Evolutionary conservation across 2,329 filamentous ascomycete genomes (phyloP), one percentile per base, ranked within the genome.

Genomic region (Golovinomyces cichoracearum): DNA sequence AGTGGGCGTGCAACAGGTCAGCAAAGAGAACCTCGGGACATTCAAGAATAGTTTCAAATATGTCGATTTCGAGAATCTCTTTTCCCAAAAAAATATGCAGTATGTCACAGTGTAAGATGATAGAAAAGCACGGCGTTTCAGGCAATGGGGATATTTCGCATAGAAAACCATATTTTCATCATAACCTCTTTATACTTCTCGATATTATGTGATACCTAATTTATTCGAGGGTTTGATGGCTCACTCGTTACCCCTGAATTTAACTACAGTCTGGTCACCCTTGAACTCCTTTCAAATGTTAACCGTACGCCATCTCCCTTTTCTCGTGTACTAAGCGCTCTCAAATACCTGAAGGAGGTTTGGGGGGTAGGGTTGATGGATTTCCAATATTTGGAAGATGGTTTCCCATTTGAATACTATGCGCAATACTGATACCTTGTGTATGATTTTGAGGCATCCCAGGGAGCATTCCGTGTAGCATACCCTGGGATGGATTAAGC

Each of bases 331-430:
- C 49, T 49, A 38, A 51, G 49, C 46, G 48, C 46, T 52, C 49
- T 54, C 57, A 62, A 56, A 58, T 53, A 47, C 58, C 58, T 44
- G 69, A 66, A 37, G 70, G 70, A 31, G 71, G 71, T 55, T 72
- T 73, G 9, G 69, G 65, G 44, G 71, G 71, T 40, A 74, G 61
- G 47, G 69, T 68, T 15, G 70, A 62, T 4, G 70, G 67, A 27
- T 69, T 68, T 26, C 70, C 70, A 60, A 68, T 73, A 54, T 72
- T 72, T n/a, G 70, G 68, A 48, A 73, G 68, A 54, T 66, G 68
- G 56, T 64, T 70, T 50, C 66, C 63, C 49, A 57, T 49, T 49
- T 59, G 57, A 41, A 54, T 58, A 50, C 54, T 58, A 29, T 56
- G 54, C 40, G 51, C 33, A 48, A 61, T 56, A 35, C 53, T 52